phyloP scores from a whole-genome alignment of 2,329 filamentous ascomycete species.

The Coniochaeta prunicola region DNA sequence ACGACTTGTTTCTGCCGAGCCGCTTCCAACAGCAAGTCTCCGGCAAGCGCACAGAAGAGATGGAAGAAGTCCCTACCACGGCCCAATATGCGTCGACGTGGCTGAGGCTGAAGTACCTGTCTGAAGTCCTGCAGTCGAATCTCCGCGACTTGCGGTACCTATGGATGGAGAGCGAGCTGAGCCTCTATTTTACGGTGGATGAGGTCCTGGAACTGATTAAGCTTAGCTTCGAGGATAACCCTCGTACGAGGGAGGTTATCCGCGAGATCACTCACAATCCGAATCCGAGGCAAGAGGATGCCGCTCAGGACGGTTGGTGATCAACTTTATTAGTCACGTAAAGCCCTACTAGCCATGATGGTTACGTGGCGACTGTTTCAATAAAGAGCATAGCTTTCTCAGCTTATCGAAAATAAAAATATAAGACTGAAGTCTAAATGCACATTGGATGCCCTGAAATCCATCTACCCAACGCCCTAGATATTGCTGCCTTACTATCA shows the following conservation, averaged over 20 bases:
- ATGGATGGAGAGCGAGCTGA: constrained; percentile 60
- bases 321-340: no score
- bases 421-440: background rate
- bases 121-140: constrained; percentile 60
- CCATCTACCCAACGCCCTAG: background rate
- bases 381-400: background rate
- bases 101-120: constrained; percentile 57
- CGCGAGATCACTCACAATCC: constrained; percentile 49
- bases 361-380: no score
- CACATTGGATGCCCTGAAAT: background rate
- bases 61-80: constrained; percentile 43
- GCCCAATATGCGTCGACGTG: constrained; percentile 55
- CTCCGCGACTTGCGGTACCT: constrained; percentile 55
- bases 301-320: background rate
- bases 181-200: constrained; percentile 51
- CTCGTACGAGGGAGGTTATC: constrained; percentile 49
- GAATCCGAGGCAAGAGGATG: constrained; percentile 24
- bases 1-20: constrained; percentile 51
- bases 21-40: constrained; percentile 12
- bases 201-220: constrained; percentile 57
- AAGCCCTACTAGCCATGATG: no score
- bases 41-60: constrained; percentile 4
- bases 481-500: background rate
- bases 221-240: constrained; percentile 58
- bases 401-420: background rate